A percentile compares a stretch with the other conserved stretches of the same genome.
phyloP scores from a whole-genome alignment of 208 protist genomes.

The Naegleria gruberi region DNA sequence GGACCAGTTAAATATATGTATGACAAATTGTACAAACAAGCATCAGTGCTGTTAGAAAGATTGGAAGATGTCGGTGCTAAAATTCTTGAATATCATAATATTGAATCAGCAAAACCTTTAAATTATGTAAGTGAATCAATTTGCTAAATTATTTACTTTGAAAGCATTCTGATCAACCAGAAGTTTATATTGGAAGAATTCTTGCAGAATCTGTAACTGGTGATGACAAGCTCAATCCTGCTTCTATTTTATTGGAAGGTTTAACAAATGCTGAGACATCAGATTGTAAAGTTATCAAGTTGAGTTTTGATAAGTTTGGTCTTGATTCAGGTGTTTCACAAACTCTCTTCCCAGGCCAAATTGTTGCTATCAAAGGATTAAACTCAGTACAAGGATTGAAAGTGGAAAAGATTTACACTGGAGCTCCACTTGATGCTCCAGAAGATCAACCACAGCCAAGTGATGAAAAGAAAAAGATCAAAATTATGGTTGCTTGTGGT shows the following conservation, averaged over 20 bases:
- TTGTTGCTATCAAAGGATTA: not conserved
- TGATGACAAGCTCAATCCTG: not conserved
- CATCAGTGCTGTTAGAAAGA: not conserved
- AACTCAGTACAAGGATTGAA: not conserved
- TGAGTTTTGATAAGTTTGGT: not conserved
- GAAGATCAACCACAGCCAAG: not conserved
- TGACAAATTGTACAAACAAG: not conserved
- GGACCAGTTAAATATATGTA: not conserved
- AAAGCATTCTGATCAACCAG: not conserved
- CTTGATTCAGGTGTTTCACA: not conserved
- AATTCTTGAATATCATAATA: not conserved
- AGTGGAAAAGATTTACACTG: not conserved
- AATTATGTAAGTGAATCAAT: not conserved
- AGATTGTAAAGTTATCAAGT: not conserved
- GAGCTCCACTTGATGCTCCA: not conserved
- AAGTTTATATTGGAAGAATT: conserved; percentile 11
- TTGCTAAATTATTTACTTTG: too few relatives aligned
- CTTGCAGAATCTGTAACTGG: not conserved
- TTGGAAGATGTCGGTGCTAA: not conserved
- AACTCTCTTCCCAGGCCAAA: conserved; percentile 3
- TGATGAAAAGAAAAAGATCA: not conserved
- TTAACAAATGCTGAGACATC: not conserved
- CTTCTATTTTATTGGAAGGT: not conserved
- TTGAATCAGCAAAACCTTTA: not conserved
- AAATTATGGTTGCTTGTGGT: not conserved